A percentile compares a stretch with the other conserved stretches of the same genome.
Conservation (phyloP, 371 early-diverging fungal genomes). For the Umbelopsis sp. region DNA sequence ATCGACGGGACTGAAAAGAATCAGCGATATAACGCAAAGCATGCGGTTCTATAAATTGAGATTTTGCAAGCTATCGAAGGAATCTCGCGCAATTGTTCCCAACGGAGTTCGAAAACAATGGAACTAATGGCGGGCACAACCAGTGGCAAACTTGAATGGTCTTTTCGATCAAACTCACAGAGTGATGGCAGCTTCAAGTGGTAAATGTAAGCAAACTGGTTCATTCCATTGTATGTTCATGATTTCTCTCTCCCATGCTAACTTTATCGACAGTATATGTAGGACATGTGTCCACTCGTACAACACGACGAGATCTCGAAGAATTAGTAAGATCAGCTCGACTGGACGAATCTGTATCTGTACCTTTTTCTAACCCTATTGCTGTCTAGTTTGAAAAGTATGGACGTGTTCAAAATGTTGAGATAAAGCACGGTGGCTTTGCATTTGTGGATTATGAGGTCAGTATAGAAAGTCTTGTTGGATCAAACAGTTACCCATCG, state of each 20-base stretch:
- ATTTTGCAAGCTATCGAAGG: too few species aligned
- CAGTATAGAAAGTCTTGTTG: background rate
- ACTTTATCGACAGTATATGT: conserved; percentile 4
- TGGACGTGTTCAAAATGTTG: conserved; percentile 16
- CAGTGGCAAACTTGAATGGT: background rate
- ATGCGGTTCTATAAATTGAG: background rate
- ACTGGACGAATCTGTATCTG: too few species aligned
- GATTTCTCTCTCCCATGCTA: background rate
- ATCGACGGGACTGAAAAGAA: too few species aligned
- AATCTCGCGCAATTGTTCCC: too few species aligned
- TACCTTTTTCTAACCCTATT: background rate
- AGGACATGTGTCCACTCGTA: conserved; percentile 18
- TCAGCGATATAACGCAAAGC: too few species aligned
- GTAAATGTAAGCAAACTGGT: background rate
- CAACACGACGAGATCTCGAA: conserved; percentile 18
- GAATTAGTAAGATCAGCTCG: conserved; percentile 1
- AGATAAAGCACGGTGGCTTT: conserved; percentile 21
- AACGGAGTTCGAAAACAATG: background rate
- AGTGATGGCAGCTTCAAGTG: background rate
- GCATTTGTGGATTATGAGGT: conserved; percentile 21
- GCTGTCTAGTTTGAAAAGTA: conserved; percentile 16
- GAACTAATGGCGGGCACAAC: background rate
- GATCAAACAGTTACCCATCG: too few species aligned
- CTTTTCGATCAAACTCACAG: background rate
- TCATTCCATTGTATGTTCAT: background rate